Base-by-base conservation (phyloP, 805 yeast species). In the Saccharomyces jurei region DNA sequence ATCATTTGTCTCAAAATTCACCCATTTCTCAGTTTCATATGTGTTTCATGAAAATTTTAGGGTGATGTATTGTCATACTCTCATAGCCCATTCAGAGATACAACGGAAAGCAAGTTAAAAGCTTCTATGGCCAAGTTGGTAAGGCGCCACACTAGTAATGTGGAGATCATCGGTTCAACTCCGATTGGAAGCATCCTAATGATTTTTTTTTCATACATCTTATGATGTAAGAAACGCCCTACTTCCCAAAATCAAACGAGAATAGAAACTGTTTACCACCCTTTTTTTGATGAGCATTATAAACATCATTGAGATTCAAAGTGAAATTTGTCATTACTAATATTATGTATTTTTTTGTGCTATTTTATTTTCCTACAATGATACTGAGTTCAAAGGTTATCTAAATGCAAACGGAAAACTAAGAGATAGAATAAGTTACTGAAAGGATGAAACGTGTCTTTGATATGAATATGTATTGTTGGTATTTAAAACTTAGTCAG, bases 61-160 rank as follows among this genome's bases (percentile, higher is more conserved):
- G 6, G 5, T 28, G 11, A 28, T 6, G 30, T 8, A 28, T 28
- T 10, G 30, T 28, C 30, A 28, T 28, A 27, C 29, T 27, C 6
- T 5, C 29, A 8, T 27, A 27, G 6, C 29, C 8, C 29, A 27
- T 27, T 27, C 8, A 5, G 29, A 27, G 29, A 27, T 27, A 27
- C 29, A 27, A 32, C 17, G n/a, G n/a, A n/a, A n/a, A n/a, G 2
- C 22, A 32, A 17, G 10, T n/a, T n/a, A 17, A 6, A 1, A 55
- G 79, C 80, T 78, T 76, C 74, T 77, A 77, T 77, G 81, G 81
- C 81, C 81, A 77, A 78, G 80, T 75, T 81, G 88, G 88, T 83
- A 82, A 84, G 86, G 89, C 88, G 88, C 82, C 83, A 84, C 88
- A 83, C 88, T 83, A 82, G 88, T 84, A 83, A 84, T 84, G 88